Percentiles rank a stretch among this genome's conserved stretches.
Evolutionary conservation across 441 rosid genomes (phyloP).

Genomic region (Gossypium armourianum): DNA sequence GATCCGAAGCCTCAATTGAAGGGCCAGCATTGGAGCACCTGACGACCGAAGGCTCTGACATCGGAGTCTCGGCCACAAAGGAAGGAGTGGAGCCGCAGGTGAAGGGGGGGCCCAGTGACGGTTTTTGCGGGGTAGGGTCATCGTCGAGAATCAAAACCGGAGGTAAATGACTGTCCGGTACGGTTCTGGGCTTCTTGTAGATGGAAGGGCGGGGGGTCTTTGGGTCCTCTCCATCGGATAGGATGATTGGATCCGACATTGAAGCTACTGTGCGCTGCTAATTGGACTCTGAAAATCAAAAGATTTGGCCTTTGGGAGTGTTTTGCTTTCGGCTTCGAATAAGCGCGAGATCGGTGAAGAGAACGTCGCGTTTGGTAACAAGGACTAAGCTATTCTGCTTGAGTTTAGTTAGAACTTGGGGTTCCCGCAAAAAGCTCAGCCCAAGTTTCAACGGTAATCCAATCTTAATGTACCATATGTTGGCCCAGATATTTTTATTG

Average conservation of each 20-base stretch:
- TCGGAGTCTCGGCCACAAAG: slow-evolving; percentile 66
- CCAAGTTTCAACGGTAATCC: neutral
- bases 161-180: slow-evolving; percentile 19
- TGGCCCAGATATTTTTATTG: no score
- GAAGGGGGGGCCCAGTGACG: slow-evolving; percentile 15
- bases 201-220: slow-evolving; percentile 35
- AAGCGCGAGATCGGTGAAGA: slow-evolving; percentile 20
- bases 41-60: slow-evolving; percentile 39
- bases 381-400: neutral
- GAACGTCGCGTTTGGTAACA: neutral
- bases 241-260: slow-evolving; percentile 44
- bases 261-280: neutral
- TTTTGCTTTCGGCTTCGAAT: slow-evolving; percentile 18
- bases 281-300: neutral
- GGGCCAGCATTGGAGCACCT: slow-evolving; percentile 27
- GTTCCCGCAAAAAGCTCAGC: neutral
- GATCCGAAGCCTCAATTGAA: slow-evolving; percentile 27
- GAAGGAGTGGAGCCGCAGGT: slow-evolving; percentile 29
- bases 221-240: slow-evolving; percentile 61
- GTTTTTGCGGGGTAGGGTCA: slow-evolving; percentile 62
- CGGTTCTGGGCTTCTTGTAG: slow-evolving; percentile 40
- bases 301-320: neutral
- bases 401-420: neutral
- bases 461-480: no score
- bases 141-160: slow-evolving; percentile 53